Conservation (phyloP, 2,329 filamentous ascomycete genomes). For the Exophiala sp. region DNA sequence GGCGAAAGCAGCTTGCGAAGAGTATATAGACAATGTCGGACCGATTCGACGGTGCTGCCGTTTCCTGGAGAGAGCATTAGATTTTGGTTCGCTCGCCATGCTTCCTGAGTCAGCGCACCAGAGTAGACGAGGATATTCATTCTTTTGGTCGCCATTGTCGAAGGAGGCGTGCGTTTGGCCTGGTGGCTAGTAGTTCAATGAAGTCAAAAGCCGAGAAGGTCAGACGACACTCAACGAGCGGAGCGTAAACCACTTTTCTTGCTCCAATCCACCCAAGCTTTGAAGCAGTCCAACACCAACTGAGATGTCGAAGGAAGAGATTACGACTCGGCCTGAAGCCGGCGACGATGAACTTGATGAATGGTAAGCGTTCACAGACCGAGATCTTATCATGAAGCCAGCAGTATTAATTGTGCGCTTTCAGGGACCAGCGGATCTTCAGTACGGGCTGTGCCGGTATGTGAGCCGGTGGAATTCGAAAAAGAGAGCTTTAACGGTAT, state of each 20-base stretch:
- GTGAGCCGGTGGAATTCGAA: not conserved
- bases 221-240: slow-evolving; percentile 2
- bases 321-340: slow-evolving; percentile 40
- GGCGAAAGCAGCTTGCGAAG: slow-evolving; percentile 79
- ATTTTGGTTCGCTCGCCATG: slow-evolving; percentile 29
- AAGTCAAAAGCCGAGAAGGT: slow-evolving; percentile 1
- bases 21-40: slow-evolving; percentile 81
- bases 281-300: slow-evolving; percentile 2
- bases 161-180: slow-evolving; percentile 3
- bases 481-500: not conserved
- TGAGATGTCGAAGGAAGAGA: slow-evolving; percentile 56
- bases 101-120: slow-evolving; percentile 49
- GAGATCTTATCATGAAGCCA: slow-evolving; percentile 29
- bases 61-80: slow-evolving; percentile 53
- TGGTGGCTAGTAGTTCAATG: not conserved
- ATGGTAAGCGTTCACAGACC: slow-evolving; percentile 55
- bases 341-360: slow-evolving; percentile 90
- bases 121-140: slow-evolving; percentile 93
- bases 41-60: slow-evolving; percentile 80
- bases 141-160: slow-evolving; percentile 58
- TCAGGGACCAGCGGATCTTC: slow-evolving; percentile 94
- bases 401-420: slow-evolving; percentile 1
- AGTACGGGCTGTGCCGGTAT: slow-evolving; percentile 85
- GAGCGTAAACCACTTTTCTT: slow-evolving; percentile 5
- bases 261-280: slow-evolving; percentile 9